Evolutionary conservation across 2,329 filamentous ascomycete genomes (phyloP).

Genomic region (Alternaria brassicae): DNA sequence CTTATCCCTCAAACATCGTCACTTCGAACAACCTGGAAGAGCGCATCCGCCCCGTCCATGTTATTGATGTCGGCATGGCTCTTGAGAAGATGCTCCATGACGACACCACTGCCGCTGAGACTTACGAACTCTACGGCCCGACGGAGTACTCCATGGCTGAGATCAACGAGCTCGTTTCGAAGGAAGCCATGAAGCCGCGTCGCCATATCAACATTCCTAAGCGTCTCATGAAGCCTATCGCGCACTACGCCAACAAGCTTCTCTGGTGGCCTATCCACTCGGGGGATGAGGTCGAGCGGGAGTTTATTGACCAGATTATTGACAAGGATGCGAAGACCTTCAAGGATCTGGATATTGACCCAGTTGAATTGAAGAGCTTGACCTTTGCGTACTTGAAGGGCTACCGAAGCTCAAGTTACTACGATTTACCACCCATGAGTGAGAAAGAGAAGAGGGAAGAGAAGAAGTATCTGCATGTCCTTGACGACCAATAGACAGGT

Average conservation of each 20-base stretch:
- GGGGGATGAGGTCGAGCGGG: slow-evolving; percentile 85
- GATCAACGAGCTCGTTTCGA: slow-evolving; percentile 86
- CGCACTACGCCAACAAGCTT: slow-evolving; percentile 76
- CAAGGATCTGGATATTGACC: slow-evolving; percentile 88
- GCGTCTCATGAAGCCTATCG: slow-evolving; percentile 75
- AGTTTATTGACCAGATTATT: slow-evolving; percentile 92
- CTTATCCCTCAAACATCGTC: slow-evolving; percentile 78
- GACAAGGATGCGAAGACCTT: slow-evolving; percentile 94
- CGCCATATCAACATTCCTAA: slow-evolving; percentile 93
- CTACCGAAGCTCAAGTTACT: slow-evolving; percentile 86
- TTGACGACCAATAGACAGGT: slow-evolving; percentile 48
- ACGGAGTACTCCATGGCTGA: slow-evolving; percentile 90
- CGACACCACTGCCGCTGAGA: slow-evolving; percentile 87
- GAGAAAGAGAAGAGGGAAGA: slow-evolving; percentile 95
- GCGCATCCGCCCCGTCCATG: slow-evolving; percentile 89
- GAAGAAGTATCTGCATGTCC: slow-evolving; percentile 94
- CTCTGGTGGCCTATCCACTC: slow-evolving; percentile 90
- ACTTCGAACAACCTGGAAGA: slow-evolving; percentile 95
- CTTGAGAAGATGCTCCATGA: slow-evolving; percentile 91
- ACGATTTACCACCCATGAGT: slow-evolving; percentile 91
- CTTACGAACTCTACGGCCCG: slow-evolving; percentile 92
- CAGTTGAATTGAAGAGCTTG: slow-evolving; percentile 82
- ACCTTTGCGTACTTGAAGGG: slow-evolving; percentile 96
- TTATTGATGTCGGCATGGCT: slow-evolving; percentile 86
- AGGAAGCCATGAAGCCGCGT: slow-evolving; percentile 88